Conservation (phyloP, 2,329 filamentous ascomycete species). For the Colletotrichum sp. region DNA sequence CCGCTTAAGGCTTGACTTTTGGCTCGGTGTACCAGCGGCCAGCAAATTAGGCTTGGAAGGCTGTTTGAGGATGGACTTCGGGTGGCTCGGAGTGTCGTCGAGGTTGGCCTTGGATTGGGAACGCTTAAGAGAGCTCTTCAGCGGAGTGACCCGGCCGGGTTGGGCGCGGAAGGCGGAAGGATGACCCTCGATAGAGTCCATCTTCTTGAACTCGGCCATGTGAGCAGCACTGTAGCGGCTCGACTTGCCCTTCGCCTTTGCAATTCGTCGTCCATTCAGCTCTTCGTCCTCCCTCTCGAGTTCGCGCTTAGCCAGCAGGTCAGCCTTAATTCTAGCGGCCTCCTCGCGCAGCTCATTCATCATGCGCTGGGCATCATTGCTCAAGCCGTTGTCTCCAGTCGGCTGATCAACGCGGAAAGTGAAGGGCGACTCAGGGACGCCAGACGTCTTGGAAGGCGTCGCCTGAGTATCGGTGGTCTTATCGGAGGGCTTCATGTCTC, state of each 20-base stretch:
- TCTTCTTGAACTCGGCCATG: slow-evolving; percentile 91
- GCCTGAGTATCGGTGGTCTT: slow-evolving; percentile 49
- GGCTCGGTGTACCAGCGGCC: slow-evolving; percentile 22
- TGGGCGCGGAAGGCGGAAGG: slow-evolving; percentile 76
- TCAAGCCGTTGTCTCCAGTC: slow-evolving; percentile 55
- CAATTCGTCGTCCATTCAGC: slow-evolving; percentile 69
- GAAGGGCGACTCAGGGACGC: slow-evolving; percentile 62
- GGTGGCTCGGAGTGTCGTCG: slow-evolving; percentile 28
- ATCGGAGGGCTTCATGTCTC: slow-evolving; percentile 68
- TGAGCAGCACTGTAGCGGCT: slow-evolving; percentile 85
- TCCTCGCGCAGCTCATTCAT: slow-evolving; percentile 70
- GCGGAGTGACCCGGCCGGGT: slow-evolving; percentile 56
- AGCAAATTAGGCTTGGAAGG: slow-evolving; percentile 33
- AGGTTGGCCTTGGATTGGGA: slow-evolving; percentile 50
- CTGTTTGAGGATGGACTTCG: slow-evolving; percentile 51
- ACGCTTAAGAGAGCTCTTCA: slow-evolving; percentile 38
- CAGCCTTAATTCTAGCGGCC: slow-evolving; percentile 24
- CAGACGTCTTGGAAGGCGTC: slow-evolving; percentile 67
- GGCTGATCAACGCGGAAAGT: slow-evolving; percentile 66
- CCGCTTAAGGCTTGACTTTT: slow-evolving; percentile 40
- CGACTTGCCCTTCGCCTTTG: slow-evolving; percentile 77
- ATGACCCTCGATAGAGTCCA: slow-evolving; percentile 93
- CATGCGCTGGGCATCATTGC: slow-evolving; percentile 63
- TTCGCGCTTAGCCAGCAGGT: slow-evolving; percentile 54
- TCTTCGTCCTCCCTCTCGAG: slow-evolving; percentile 53